These are phyloP conservation scores for Saccharomycopsis sp. DNA, from an alignment of 805 yeast genomes.

Conservation along the genomic window DNA sequence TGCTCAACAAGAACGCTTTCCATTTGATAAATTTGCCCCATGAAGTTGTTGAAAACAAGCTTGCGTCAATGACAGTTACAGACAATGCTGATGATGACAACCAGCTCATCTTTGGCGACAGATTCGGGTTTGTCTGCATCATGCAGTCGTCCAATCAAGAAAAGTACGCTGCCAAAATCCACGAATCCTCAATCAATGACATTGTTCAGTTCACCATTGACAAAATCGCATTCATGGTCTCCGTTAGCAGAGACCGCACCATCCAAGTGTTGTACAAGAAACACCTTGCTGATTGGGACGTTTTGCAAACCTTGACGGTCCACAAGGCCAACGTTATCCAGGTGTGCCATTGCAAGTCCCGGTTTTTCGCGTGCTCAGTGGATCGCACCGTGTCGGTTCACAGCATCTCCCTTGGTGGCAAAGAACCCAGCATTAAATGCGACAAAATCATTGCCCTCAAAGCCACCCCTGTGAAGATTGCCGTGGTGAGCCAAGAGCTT, in stretches of 20 bases:
- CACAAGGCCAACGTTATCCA: conserved; percentile 47
- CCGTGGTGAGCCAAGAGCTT: conserved; percentile 31
- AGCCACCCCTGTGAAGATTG: conserved; percentile 40
- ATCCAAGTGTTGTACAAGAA: conserved; percentile 41
- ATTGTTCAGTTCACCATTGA: conserved; percentile 30
- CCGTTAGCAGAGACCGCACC: conserved; percentile 54
- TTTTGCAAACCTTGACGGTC: conserved; percentile 49
- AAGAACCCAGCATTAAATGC: conserved; percentile 24
- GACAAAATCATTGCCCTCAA: conserved; percentile 44
- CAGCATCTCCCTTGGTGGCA: conserved; percentile 25
- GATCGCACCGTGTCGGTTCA: conserved; percentile 56
- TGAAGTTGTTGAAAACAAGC: conserved; percentile 18
- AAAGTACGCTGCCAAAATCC: conserved; percentile 34
- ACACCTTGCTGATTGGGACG: conserved; percentile 33
- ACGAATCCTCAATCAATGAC: conserved; percentile 44
- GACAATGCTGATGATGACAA: conserved; percentile 20
- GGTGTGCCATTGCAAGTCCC: conserved; percentile 26
- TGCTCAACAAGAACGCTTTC: conserved; percentile 4
- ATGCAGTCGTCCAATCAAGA: conserved; percentile 20
- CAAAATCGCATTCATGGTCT: conserved; percentile 29
- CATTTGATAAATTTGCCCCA: neutral
- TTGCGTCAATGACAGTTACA: conserved; percentile 18
- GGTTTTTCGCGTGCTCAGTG: conserved; percentile 46
- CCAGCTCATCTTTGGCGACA: conserved; percentile 39
- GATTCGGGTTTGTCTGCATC: conserved; percentile 34